Percentiles rank a stretch among this genome's conserved stretches.
phyloP scores from a whole-genome alignment of 2,329 filamentous ascomycete species.

The Apiospora hydei region DNA sequence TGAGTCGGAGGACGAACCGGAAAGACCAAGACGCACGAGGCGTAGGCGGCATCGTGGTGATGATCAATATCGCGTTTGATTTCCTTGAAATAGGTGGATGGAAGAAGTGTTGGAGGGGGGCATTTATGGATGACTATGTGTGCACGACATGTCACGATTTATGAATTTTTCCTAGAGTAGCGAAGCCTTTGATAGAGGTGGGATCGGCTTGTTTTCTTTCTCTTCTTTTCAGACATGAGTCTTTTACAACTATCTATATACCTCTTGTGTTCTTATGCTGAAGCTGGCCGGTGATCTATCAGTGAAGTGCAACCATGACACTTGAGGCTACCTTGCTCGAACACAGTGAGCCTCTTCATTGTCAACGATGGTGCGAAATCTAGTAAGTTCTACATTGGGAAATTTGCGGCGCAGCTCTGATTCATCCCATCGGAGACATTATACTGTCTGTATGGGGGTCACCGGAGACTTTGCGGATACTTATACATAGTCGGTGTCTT shows the following conservation, averaged over 20 bases:
- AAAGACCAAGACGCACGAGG: constrained; percentile 8
- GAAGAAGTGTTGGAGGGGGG: background rate
- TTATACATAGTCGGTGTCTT: background rate
- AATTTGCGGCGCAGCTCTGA: background rate
- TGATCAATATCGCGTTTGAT: background rate
- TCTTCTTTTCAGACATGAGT: background rate
- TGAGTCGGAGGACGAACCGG: background rate
- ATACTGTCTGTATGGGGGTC: background rate
- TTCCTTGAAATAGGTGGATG: background rate
- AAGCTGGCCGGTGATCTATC: background rate
- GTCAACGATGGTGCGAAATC: no score
- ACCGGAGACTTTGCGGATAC: constrained; percentile 8
- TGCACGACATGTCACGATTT: constrained; percentile 20
- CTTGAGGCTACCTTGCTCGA: background rate
- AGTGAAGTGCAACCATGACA: background rate
- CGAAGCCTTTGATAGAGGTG: constrained; percentile 2
- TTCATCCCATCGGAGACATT: background rate
- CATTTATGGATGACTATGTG: constrained; percentile 18
- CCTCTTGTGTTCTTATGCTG: background rate
- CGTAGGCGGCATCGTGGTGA: constrained; percentile 16
- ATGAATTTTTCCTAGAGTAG: constrained; percentile 12
- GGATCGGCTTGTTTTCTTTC: background rate
- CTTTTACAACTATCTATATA: background rate
- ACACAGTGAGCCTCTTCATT: background rate
- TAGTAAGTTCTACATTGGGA: background rate